These are phyloP conservation scores for Fonsecaea pedrosoi DNA, from an alignment of 2,329 filamentous ascomycete species.

Conservation along the genomic window DNA sequence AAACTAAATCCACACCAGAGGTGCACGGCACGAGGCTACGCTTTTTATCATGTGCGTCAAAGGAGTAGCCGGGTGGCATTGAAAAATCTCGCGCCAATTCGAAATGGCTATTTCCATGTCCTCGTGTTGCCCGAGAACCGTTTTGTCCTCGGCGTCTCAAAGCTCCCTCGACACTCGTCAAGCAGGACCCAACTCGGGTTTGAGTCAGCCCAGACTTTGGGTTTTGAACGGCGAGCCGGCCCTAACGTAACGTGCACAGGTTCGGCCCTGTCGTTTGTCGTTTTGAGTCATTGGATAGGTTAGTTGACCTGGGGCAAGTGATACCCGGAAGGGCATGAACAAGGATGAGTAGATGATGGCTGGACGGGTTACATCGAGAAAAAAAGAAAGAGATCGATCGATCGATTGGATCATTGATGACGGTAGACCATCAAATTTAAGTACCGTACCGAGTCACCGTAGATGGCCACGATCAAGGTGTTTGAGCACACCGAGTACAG, in stretches of 20 bases:
- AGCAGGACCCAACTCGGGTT: neutral
- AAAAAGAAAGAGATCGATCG: slow-evolving; percentile 4
- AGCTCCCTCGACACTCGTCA: neutral
- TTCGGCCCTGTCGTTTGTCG: neutral
- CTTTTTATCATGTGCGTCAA: slow-evolving; percentile 7
- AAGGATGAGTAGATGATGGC: neutral
- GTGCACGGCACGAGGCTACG: slow-evolving; percentile 6
- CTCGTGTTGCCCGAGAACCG: neutral
- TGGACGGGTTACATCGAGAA: neutral
- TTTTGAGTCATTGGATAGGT: neutral
- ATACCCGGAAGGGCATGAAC: neutral
- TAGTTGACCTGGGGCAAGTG: neutral
- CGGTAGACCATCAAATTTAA: slow-evolving; percentile 4
- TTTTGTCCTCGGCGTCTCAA: slow-evolving; percentile 1
- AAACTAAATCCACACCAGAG: neutral
- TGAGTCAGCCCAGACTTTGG: neutral
- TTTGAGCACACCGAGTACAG: neutral
- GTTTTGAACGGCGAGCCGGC: neutral
- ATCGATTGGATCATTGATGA: neutral
- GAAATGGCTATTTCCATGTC: neutral
- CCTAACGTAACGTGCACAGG: neutral
- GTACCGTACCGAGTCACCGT: neutral
- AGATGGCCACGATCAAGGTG: neutral
- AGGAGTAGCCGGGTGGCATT: neutral
- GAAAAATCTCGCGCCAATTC: too few species aligned